Conservation (phyloP, 345 rosid species). For the Eucalyptus regnans region DNA sequence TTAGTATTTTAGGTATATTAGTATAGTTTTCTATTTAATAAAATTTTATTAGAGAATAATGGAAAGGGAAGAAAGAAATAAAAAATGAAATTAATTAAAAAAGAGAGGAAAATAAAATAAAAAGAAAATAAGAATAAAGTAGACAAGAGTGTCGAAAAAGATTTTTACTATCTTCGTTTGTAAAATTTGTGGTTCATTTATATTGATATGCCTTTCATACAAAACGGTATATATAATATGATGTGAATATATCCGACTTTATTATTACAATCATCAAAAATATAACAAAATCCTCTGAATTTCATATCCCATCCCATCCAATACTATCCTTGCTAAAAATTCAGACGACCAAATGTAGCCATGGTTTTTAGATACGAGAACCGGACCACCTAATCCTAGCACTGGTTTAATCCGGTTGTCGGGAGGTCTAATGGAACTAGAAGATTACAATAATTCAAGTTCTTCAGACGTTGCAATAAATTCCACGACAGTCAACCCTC, state of each 20-base stretch:
- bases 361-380: background rate
- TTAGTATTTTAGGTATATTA: too few species aligned
- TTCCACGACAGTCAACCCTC: background rate
- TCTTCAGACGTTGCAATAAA: fast-evolving
- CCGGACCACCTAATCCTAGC: fast-evolving
- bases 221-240: fast-evolving
- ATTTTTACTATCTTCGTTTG: too few species aligned
- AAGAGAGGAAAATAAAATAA: too few species aligned
- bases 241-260: fast-evolving
- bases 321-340: fast-evolving
- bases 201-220: fast-evolving
- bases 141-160: fast-evolving
- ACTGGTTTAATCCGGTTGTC: fast-evolving
- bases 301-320: fast-evolving
- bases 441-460: background rate
- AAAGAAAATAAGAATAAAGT: too few species aligned
- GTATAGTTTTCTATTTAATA: too few species aligned
- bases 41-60: too few species aligned
- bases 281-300: fast-evolving
- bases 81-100: too few species aligned
- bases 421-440: background rate
- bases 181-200: too few species aligned
- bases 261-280: fast-evolving
- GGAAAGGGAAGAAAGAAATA: too few species aligned
- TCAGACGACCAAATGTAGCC: fast-evolving